A percentile compares a stretch with the other conserved stretches of the same genome.
Evolutionary conservation across 768 basidiomycete genomes (phyloP).

Genomic region (Rhizopogon roseolus): DNA sequence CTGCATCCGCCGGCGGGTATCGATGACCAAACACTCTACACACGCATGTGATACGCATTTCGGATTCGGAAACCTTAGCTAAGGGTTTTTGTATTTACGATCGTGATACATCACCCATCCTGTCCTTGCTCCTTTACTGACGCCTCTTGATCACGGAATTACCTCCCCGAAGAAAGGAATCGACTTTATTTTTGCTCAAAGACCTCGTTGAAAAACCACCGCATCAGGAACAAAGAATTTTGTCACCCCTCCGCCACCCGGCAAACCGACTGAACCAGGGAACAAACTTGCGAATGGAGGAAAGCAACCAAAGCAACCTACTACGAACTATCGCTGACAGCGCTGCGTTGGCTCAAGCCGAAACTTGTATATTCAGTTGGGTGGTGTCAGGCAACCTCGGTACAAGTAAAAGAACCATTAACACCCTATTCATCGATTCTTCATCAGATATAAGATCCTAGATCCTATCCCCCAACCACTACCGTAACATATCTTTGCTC

Average conservation of each 20-base stretch:
- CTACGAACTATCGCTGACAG: background rate
- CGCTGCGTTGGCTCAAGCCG: background rate
- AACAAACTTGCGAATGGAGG: background rate
- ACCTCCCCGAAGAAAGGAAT: background rate
- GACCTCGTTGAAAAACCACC: background rate
- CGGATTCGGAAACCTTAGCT: background rate
- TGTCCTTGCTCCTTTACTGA: background rate
- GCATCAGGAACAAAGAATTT: background rate
- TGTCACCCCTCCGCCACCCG: background rate
- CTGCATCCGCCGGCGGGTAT: too few relatives aligned
- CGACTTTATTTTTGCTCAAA: background rate
- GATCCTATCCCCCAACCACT: background rate
- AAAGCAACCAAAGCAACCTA: too few relatives aligned
- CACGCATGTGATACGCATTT: background rate
- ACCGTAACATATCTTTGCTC: background rate
- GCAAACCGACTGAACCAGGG: background rate
- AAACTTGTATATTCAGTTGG: background rate
- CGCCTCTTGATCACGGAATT: background rate
- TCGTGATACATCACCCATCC: background rate
- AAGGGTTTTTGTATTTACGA: background rate
- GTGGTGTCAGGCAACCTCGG: background rate
- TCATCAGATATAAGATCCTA: background rate
- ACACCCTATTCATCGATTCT: background rate
- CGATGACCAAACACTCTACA: too few relatives aligned
- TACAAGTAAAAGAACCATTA: background rate